Base-by-base conservation (phyloP, 768 basidiomycete species). In the Auriscalpium orientale region DNA sequence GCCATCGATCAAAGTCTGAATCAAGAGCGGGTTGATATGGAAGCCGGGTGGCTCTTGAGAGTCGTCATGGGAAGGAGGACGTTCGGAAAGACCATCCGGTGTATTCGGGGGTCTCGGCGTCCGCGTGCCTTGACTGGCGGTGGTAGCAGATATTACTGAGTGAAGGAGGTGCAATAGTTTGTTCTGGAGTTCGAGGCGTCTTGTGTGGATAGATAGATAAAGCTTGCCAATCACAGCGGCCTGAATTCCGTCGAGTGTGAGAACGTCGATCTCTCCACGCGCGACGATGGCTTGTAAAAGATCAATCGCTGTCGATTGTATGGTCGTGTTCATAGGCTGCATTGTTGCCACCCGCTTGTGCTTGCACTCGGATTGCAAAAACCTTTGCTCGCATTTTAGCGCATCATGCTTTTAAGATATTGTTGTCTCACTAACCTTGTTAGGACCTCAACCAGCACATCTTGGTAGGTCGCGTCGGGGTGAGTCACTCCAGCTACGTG, bases 111-210 rank as follows among this genome's bases (percentile, higher is more conserved):
- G 22, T 20, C 44, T 55, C 34, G 50, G 48, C 33, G 34, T 20
- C 22, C 54, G 57, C 38, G 56, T 53, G 28, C 69, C 75, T 5
- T 74, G 64, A 21, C 66, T 64, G 28, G 75, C 59, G 1, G 74
- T 79, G 4, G 83, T 82, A 1, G 83, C 82, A 3, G 88, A 85
- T 44, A 94, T 83, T 35, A 93, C 73, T 0, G 90, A 87, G 66
- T 98, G 95, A 1, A 98, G 79, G 12, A 95, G 81, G 66, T 94
- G 92, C 4, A 98, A 79, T 49, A 95, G 79, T 67, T 94, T 95
- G 76, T 91, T 94, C 73, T 98, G 97, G 13, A 94, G 75, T 64
- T 95, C 89, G 43, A 93, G 79, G 37, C 84, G 78, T 40, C 71
- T 73, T 20, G 74, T 72, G 65, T 95, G 89, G 35, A 97, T 74